Evolutionary conservation across 2,329 filamentous ascomycete species (phyloP).

Genomic region (Fusarium pseudograminearum): DNA sequence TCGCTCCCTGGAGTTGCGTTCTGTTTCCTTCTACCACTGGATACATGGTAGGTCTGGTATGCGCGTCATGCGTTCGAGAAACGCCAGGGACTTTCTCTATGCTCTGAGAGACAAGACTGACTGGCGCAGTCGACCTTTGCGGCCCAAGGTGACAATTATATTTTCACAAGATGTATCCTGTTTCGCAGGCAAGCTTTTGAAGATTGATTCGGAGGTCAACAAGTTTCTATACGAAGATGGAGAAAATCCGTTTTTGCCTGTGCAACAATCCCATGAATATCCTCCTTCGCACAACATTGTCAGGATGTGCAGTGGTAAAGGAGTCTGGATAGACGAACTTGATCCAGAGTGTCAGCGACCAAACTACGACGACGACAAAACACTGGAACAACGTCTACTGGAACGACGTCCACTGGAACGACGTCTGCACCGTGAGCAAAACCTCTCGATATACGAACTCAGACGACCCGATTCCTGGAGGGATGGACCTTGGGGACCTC

Average conservation of each 20-base stretch:
- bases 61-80: no score
- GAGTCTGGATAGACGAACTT: not conserved
- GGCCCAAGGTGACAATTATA: not conserved
- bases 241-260: not conserved
- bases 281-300: no score
- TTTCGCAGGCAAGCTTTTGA: no score
- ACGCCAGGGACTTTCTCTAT: not conserved
- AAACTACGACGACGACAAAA: not conserved
- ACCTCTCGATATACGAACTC: no score
- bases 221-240: not conserved
- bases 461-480: not conserved
- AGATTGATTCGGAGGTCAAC: not conserved
- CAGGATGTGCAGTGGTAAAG: not conserved
- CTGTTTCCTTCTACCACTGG: constrained; percentile 1
- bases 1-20: constrained; percentile 50
- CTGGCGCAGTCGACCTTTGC: not conserved
- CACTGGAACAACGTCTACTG: no score
- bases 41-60: no score
- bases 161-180: no score
- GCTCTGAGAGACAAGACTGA: not conserved
- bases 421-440: not conserved
- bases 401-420: no score
- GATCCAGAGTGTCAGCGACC: not conserved
- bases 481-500: not conserved
- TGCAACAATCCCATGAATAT: no score